Evolutionary conservation across 2,329 filamentous ascomycete species (phyloP), one percentile per base, ranked within the genome.

Genomic region (Daldinia sp.): DNA sequence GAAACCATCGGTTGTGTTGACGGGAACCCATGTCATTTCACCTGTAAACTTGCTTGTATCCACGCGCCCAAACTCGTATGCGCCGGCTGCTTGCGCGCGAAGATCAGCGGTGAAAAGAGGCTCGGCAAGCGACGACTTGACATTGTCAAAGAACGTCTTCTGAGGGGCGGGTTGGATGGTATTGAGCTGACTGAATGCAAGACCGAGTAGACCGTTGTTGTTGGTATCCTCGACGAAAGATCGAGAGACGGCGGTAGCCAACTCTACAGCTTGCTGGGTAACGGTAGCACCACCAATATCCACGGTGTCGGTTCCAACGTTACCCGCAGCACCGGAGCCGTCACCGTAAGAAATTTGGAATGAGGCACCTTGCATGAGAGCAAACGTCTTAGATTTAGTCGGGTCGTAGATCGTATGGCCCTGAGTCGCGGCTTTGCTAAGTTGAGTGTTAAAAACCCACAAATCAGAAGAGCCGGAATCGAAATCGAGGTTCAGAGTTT

Each of bases 1-100:
- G 76, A 78, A 82, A 7, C 80, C 79, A 3, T 77, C 58, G 18
- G 75, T 74, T 60, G 64, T 77, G 65, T 79, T 74, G 30, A 81
- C 71, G 9, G 72, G 59, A 37, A 78, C 74, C 68, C 79, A 81
- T 42, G 74, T 74, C 69, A 82, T 76, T 5, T 67, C 65, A 12
- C 79, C 80, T 0, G 73, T 77, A 74, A 78, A 79, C 61, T 79
- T 78, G 60, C 55, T 65, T 6, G 67, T 65, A 68, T 82, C 79
- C 41, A 82, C 74, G 57, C 60, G 70, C 18, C 81, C 81, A 59
- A 82, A 82, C 62, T 80, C 78, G 69, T 82, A 82, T n/a, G 75
- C 75, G 35, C 81, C 81, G n/a, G 74, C 71, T 41, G 73, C 73
- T 20, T 74, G 72, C 6, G 75, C 65, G 37, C 76, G 73, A 15